Evolutionary conservation across 2,329 filamentous ascomycete genomes (phyloP), one percentile per base, ranked within the genome.

Genomic region (Nothophoma quercina): DNA sequence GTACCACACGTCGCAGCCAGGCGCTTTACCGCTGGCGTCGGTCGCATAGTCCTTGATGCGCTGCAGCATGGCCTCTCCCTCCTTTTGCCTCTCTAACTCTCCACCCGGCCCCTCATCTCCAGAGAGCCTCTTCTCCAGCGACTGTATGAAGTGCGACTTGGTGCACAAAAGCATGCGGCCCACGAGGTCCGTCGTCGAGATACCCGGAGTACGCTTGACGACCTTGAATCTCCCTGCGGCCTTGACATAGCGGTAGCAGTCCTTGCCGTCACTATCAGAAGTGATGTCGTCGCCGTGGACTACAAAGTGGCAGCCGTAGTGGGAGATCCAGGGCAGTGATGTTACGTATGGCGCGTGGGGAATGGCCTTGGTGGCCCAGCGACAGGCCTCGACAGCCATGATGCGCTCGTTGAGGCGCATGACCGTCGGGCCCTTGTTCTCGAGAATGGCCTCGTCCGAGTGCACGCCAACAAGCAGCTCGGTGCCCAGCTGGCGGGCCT

Each of bases 191-290:
- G 95, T 99, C 2, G 95, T 99, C 8, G 91, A 96, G 69, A 99
- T 99, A 54, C 91, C 93, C 0, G 95, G 95, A 2, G 95, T 98
- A 59, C 95, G 85, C 79, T 96, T 96, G 36, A 99, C 95, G 15
- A 99, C 91, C 77, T 96, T 93, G 84, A 99, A 99, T 34, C 95
- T 85, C 10, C 89, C 88, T 1, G 93, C 95, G 32, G 90, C 88
- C 78, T 99, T 99, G 68, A 99, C 95, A 70, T 93, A 98, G 55
- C 95, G 90, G 78, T 99, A 99, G 79, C 93, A 98, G 78, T 99
- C 95, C 73, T 96, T 89, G 33, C 95, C 95, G 62, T 87, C 87
- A 71, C 89, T 90, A 76, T 99, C 95, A 0, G 92, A 96, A 2
- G 95, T 98, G 70, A 98, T 96, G 76, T 98, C 93, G 75, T 98